Evolutionary conservation across 2,329 filamentous ascomycete species (phyloP).

Genomic region (Aspergillus quadrilineatus): DNA sequence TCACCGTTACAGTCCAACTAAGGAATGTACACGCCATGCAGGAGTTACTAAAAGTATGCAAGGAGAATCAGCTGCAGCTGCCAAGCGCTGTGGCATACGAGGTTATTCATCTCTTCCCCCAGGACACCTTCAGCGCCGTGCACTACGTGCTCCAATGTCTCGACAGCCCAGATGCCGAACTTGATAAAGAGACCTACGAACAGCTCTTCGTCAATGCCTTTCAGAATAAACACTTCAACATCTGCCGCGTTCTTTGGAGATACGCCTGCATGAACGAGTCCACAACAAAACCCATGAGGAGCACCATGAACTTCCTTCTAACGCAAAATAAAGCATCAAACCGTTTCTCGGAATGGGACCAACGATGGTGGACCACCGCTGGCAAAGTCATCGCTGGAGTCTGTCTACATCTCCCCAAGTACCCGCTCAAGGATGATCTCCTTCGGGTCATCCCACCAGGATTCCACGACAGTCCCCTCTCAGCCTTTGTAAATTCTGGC

Average conservation of each 20-base stretch:
- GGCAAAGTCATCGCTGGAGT: conserved; percentile 38
- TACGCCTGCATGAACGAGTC: conserved; percentile 45
- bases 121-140: conserved; percentile 26
- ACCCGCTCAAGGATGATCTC: conserved; percentile 14
- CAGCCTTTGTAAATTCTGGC: conserved; percentile 23
- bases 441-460: conserved; percentile 25
- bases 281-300: conserved; percentile 36
- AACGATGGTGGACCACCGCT: conserved; percentile 26
- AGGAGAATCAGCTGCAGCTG: conserved; percentile 27
- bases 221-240: conserved; percentile 39
- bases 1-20: conserved; percentile 31
- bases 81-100: conserved; percentile 30
- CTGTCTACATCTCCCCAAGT: conserved; percentile 19
- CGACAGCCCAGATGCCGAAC: conserved; percentile 15
- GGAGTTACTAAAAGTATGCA: conserved; percentile 33
- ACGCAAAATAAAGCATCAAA: conserved; percentile 21
- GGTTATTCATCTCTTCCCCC: conserved; percentile 28
- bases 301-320: conserved; percentile 33
- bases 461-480: conserved; percentile 28
- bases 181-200: conserved; percentile 31
- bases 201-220: conserved; percentile 46
- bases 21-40: conserved; percentile 28
- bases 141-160: conserved; percentile 25
- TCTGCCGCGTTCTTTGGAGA: conserved; percentile 49
- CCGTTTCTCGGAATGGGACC: conserved; percentile 11